A percentile compares a stretch with the other conserved stretches of the same genome.
These are phyloP conservation scores for Dalechampia spathulata DNA, from an alignment of 441 rosid species.

Conservation along the genomic window DNA sequence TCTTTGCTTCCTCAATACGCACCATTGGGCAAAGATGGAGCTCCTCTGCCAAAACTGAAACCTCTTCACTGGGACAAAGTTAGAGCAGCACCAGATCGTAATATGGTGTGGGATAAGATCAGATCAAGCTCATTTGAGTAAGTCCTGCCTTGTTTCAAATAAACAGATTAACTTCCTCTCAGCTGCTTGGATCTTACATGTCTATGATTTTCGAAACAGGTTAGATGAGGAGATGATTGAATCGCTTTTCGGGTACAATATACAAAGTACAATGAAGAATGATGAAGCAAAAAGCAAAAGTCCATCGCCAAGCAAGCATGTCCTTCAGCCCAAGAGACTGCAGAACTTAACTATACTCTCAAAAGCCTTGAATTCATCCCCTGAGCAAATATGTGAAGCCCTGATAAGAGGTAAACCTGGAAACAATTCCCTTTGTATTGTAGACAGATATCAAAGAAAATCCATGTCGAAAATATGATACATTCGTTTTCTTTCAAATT, in stretches of 20 bases:
- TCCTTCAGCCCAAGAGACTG: constrained; percentile 83
- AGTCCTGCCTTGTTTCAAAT: constrained; percentile 16
- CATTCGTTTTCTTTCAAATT: neutral
- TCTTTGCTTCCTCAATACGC: constrained; percentile 33
- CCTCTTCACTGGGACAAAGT: constrained; percentile 99
- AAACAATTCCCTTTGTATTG: neutral
- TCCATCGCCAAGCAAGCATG: constrained; percentile 88
- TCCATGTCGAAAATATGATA: neutral
- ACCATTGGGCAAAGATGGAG: constrained; percentile 65
- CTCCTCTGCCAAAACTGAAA: constrained; percentile 70
- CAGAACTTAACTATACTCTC: constrained; percentile 91
- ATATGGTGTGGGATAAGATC: constrained; percentile 92
- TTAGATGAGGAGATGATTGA: constrained; percentile 98
- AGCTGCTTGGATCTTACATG: constrained; percentile 2
- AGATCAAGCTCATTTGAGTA: constrained; percentile 95
- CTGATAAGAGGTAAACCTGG: constrained; percentile 52
- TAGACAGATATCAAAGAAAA: neutral
- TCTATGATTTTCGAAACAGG: constrained; percentile 35
- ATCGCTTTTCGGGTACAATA: constrained; percentile 82
- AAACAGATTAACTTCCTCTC: neutral
- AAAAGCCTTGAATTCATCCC: constrained; percentile 61
- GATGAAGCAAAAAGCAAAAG: constrained; percentile 76
- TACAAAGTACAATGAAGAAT: constrained; percentile 42
- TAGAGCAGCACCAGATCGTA: constrained; percentile 75
- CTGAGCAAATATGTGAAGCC: constrained; percentile 74